A percentile compares a stretch with the other conserved stretches of the same genome.
These are phyloP conservation scores for Silybum marianum DNA, from an alignment of 129 eudicot species.

Conservation along the genomic window DNA sequence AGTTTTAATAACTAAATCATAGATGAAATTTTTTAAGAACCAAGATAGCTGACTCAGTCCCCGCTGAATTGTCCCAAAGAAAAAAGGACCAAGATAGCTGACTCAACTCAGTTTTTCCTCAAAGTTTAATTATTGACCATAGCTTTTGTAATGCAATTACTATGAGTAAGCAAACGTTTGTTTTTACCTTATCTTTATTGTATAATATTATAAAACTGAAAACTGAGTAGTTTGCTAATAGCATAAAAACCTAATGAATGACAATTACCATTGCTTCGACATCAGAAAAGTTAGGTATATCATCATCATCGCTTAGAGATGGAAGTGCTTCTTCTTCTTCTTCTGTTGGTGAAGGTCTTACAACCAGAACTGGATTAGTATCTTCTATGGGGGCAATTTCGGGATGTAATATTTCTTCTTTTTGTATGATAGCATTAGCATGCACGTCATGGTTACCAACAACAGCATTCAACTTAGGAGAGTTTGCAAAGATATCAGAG, in stretches of 20 bases:
- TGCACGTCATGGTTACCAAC: slow-evolving; percentile 17
- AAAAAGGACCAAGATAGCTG: background rate
- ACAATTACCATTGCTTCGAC: slow-evolving; percentile 73
- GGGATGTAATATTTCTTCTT: slow-evolving; percentile 29
- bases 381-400: slow-evolving; percentile 29
- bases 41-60: background rate
- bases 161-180: background rate
- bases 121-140: background rate
- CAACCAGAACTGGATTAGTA: slow-evolving; percentile 22
- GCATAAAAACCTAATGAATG: slow-evolving; percentile 1
- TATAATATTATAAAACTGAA: background rate
- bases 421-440: slow-evolving; percentile 2
- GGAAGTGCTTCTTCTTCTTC: slow-evolving; percentile 45
- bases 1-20: background rate
- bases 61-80: background rate
- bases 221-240: background rate
- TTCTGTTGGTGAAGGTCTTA: slow-evolving; percentile 13
- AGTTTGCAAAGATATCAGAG: slow-evolving; percentile 24
- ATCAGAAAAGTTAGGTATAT: slow-evolving; percentile 65
- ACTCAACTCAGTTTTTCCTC: slow-evolving; percentile 1
- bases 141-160: background rate
- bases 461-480: slow-evolving; percentile 21
- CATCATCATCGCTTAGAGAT: slow-evolving; percentile 46
- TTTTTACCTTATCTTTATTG: background rate
- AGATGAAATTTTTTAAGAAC: background rate